Evolutionary conservation across 306 rosid species (phyloP).

Genomic region (Pueraria montana): DNA sequence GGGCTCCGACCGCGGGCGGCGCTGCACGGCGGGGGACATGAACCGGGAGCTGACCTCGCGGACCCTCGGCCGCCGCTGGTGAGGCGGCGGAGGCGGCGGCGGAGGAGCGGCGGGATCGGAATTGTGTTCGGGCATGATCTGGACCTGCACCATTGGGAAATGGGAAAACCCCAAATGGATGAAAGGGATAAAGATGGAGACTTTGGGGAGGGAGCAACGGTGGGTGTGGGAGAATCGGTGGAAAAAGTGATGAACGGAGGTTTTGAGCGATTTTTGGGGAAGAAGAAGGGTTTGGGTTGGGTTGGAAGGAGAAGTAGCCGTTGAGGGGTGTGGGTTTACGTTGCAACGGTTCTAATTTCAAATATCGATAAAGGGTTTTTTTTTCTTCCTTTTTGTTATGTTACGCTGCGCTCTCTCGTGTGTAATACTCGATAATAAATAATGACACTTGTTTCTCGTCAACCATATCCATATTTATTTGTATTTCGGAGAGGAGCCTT

Average conservation of each 20-base stretch:
- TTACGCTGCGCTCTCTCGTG: not conserved
- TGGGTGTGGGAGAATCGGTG: conserved; percentile 19
- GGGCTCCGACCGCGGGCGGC: conserved; percentile 59
- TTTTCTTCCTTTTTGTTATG: not conserved
- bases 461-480: conserved; percentile 8
- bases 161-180: conserved; percentile 35
- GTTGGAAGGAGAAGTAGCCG: conserved; percentile 46
- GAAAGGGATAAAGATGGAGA: not conserved
- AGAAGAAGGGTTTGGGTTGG: conserved; percentile 1
- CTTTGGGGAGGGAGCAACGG: not conserved
- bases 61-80: conserved; percentile 78
- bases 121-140: conserved; percentile 43
- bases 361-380: conserved; percentile 21
- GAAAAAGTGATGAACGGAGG: not conserved
- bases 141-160: not conserved
- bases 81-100: conserved; percentile 57
- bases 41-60: conserved; percentile 91
- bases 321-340: conserved; percentile 43
- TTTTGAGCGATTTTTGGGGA: conserved; percentile 11
- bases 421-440: not conserved
- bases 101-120: conserved; percentile 47
- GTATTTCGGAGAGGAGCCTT: not conserved
- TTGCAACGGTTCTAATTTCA: conserved; percentile 50
- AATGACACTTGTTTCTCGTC: conserved; percentile 14
- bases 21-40: conserved; percentile 70